These are phyloP conservation scores for Leccinum olivaceopallidum DNA, from an alignment of 768 basidiomycete genomes.

Conservation along the genomic window DNA sequence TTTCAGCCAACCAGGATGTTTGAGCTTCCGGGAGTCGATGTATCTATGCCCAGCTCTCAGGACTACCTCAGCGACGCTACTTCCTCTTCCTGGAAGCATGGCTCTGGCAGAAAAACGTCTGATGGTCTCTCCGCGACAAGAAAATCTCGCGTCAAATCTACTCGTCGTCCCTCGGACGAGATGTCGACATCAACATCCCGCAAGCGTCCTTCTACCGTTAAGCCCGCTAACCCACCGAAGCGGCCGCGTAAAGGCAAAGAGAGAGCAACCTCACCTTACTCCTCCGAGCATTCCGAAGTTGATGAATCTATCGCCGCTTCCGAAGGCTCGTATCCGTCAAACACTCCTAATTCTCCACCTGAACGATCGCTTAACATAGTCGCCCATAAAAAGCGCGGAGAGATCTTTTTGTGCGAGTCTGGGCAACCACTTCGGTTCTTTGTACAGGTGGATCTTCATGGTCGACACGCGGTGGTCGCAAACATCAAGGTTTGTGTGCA, in stretches of 20 bases:
- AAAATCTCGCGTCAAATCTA: conserved; percentile 8
- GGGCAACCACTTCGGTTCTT: conserved; percentile 56
- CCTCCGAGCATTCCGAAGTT: conserved; percentile 19
- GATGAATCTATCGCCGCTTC: conserved; percentile 16
- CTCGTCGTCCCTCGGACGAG: conserved; percentile 10
- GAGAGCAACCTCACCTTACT: conserved; percentile 19
- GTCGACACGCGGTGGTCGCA: conserved; percentile 48
- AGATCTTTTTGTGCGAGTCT: conserved; percentile 44
- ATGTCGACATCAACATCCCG: conserved; percentile 18
- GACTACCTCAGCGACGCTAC: conserved; percentile 1
- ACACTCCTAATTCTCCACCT: conserved; percentile 18
- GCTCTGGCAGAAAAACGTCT: conserved; percentile 4
- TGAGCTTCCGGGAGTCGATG: not conserved
- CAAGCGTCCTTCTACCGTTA: conserved; percentile 23
- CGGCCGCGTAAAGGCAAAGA: conserved; percentile 33
- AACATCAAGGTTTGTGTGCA: conserved; percentile 56
- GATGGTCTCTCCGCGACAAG: conserved; percentile 11
- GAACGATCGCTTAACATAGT: conserved; percentile 15
- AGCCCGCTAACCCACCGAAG: conserved; percentile 17
- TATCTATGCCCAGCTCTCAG: conserved; percentile 7
- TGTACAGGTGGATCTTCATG: conserved; percentile 66
- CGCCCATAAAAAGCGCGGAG: conserved; percentile 23
- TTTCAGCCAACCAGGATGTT: not conserved
- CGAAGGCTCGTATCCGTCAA: conserved; percentile 9
- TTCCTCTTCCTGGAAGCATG: conserved; percentile 7